These are phyloP conservation scores for Dactylis glomerata DNA, from an alignment of 176 grass and related monocot species.

Conservation along the genomic window DNA sequence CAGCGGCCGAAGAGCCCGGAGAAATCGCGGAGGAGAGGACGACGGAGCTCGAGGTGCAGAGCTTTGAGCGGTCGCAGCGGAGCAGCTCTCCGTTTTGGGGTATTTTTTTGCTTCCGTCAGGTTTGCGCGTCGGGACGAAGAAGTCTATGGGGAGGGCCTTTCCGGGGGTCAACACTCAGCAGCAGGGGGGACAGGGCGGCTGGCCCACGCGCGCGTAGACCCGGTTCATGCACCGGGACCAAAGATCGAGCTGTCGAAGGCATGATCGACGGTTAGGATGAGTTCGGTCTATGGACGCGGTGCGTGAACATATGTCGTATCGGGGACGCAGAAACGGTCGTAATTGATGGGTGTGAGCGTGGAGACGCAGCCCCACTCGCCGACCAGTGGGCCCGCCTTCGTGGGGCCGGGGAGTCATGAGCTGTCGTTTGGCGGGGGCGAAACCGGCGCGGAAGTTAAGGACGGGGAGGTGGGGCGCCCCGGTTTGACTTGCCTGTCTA, in stretches of 20 bases:
- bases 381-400: fast-evolving
- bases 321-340: slow-evolving; percentile 4
- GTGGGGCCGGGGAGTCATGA: background rate
- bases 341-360: background rate
- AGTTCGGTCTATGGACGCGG: background rate
- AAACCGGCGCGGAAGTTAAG: background rate
- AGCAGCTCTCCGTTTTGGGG: slow-evolving; percentile 17
- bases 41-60: background rate
- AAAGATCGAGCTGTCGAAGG: too few relatives aligned
- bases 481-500: slow-evolving; percentile 34
- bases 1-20: background rate
- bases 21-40: background rate
- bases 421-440: background rate
- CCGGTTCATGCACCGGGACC: background rate
- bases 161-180: slow-evolving; percentile 39
- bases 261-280: background rate
- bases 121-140: slow-evolving; percentile 42
- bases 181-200: background rate
- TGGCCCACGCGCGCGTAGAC: background rate
- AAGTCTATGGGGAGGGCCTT: slow-evolving; percentile 26
- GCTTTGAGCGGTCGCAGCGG: slow-evolving; percentile 13
- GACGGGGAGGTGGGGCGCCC: slow-evolving; percentile 11
- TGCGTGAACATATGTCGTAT: background rate
- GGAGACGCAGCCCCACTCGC: background rate
- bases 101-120: background rate